Conservation (phyloP, 2,329 filamentous ascomycete species). For the Coniochaeta hoffmannii region DNA sequence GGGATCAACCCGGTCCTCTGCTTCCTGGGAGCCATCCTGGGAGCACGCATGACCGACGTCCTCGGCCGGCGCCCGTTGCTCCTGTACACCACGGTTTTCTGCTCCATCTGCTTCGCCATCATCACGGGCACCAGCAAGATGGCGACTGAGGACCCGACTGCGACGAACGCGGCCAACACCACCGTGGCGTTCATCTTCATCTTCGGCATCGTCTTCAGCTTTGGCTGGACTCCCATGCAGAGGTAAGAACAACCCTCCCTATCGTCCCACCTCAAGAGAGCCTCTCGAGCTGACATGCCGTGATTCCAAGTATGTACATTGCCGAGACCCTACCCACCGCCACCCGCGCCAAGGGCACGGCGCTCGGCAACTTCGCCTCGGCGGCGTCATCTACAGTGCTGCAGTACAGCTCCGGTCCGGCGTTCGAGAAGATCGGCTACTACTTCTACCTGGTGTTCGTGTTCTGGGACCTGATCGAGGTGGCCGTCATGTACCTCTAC, state of each 20-base stretch:
- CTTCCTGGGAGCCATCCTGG: conserved; percentile 41
- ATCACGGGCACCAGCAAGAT: conserved; percentile 41
- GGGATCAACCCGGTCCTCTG: conserved; percentile 46
- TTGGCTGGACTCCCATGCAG: conserved; percentile 28
- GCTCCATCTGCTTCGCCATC: conserved; percentile 38
- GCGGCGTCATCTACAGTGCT: conserved; percentile 29
- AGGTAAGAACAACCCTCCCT: no score
- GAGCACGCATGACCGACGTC: conserved; percentile 47
- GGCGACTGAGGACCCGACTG: conserved; percentile 25
- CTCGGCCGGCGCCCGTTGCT: conserved; percentile 50
- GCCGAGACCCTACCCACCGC: conserved; percentile 37
- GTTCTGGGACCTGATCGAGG: conserved; percentile 36
- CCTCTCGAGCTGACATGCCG: neutral
- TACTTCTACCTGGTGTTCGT: conserved; percentile 39
- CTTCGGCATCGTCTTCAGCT: conserved; percentile 43
- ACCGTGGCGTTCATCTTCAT: conserved; percentile 45
- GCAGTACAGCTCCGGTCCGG: conserved; percentile 35
- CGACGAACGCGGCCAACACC: conserved; percentile 30
- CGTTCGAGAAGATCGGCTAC: conserved; percentile 33
- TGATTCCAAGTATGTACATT: conserved; percentile 39
- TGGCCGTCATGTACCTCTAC: conserved; percentile 38
- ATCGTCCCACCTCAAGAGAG: no score
- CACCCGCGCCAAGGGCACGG: conserved; percentile 37
- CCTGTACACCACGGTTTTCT: conserved; percentile 37
- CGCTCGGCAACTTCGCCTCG: conserved; percentile 32